Evolutionary conservation across 2,329 filamentous ascomycete genomes (phyloP), one percentile per base, ranked within the genome.

Genomic region (Aspergillus calidoustus): DNA sequence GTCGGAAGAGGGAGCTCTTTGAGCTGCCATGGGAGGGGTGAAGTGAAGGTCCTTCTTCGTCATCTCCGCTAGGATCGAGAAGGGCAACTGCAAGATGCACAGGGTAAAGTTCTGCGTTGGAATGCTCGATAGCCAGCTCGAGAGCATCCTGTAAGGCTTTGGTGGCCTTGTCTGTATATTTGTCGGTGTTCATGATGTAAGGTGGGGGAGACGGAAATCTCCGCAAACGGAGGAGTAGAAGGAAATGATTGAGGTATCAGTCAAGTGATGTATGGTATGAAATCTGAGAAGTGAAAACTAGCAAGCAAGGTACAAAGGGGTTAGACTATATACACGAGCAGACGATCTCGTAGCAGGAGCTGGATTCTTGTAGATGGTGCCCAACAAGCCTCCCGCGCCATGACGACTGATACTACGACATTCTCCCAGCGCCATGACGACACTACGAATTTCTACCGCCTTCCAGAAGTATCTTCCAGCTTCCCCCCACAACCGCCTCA

Each of bases 161-260:
- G 76, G 93, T 91, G 68, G 92, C 95, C 80, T 91, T 85, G 80
- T 98, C 94, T 68, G 95, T 99, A 77, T 97, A 97, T 76, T 96
- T 75, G 58, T 90, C 71, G 61, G 72, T 73, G 71, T 74, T 77
- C 77, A 79, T 79, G 49, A 56, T 75, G 70, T 55, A 47, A 57
- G 53, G 53, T 17, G 50, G 64, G 52, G 38, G 34, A n/a, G 46
- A 44, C 25, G 5, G 19, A 54, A 57, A 38, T 50, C 49, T 53
- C 54, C 53, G 25, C 19, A 44, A 23, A 54, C 30, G 23, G 38
- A 34, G 49, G 47, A 28, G 7, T 34, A 23, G 11, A 43, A 11
- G 38, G 30, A 23, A 17, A 23, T 48, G 11, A 11, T 19, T 51
- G 15, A 15, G 41, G 13, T 31, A 59, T 28, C 44, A 25, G 51